phyloP scores from a whole-genome alignment of 225 moss, liverwort and hornwort species.

The Ulota crispa region DNA sequence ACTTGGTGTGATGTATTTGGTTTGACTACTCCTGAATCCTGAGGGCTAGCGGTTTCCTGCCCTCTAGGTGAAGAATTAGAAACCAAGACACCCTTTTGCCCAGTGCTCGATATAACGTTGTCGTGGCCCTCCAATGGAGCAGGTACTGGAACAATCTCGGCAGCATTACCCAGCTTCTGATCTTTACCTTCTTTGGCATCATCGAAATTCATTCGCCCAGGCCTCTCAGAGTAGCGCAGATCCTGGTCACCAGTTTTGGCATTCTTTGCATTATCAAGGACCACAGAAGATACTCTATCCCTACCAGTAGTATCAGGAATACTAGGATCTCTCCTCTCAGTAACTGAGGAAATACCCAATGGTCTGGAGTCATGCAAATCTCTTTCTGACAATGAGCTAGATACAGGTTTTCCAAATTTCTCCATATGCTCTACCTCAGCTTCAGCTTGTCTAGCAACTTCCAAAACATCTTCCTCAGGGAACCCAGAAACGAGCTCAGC shows the following conservation, averaged over 20 bases:
- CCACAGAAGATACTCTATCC: conserved; percentile 41
- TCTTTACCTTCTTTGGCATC: conserved; percentile 41
- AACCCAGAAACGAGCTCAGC: conserved; percentile 58
- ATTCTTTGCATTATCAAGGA: conserved; percentile 30
- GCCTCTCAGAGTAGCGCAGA: conserved; percentile 42
- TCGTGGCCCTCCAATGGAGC: conserved; percentile 50
- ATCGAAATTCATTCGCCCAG: conserved; percentile 43
- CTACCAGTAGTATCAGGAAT: conserved; percentile 42
- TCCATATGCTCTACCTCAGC: conserved; percentile 90
- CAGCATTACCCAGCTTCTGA: conserved; percentile 49
- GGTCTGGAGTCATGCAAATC: conserved; percentile 52
- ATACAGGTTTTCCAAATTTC: conserved; percentile 62
- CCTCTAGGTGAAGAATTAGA: conserved; percentile 43
- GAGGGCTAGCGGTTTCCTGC: conserved; percentile 50
- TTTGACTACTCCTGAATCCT: conserved; percentile 56
- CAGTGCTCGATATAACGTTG: conserved; percentile 44
- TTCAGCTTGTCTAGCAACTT: conserved; percentile 83
- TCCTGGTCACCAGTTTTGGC: conserved; percentile 46
- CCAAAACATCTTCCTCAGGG: conserved; percentile 83
- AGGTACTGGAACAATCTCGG: conserved; percentile 37
- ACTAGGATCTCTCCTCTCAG: conserved; percentile 53
- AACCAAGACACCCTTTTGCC: conserved; percentile 36
- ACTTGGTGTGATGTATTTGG: conserved; percentile 72
- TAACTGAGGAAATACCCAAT: conserved; percentile 44
- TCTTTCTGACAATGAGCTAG: conserved; percentile 60